Percentiles rank a stretch among this genome's conserved stretches.
Conservation (phyloP, 140 eudicot genomes). For the Stevia rebaudiana region DNA sequence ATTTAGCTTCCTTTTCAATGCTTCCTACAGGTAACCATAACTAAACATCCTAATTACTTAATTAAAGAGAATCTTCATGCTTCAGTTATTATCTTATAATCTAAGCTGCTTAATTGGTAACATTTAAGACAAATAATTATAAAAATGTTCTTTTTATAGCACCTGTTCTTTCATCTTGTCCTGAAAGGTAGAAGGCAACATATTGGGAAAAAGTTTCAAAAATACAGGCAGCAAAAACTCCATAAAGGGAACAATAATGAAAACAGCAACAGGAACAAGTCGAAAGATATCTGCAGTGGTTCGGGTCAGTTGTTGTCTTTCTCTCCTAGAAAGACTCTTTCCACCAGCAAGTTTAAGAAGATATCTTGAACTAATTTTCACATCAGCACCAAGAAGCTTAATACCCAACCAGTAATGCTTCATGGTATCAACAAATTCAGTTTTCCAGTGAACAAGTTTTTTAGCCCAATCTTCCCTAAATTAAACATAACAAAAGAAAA, state of each 20-base stretch:
- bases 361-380: conserved; percentile 69
- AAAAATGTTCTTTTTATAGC: not conserved
- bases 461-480: conserved; percentile 81
- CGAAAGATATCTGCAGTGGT: conserved; percentile 89
- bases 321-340: conserved; percentile 72
- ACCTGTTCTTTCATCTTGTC: conserved; percentile 98
- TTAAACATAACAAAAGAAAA: conserved; percentile 3
- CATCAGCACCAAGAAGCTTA: conserved; percentile 74
- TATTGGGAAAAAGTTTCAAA: conserved; percentile 75
- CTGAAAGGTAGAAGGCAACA: conserved; percentile 89
- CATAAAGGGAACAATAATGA: conserved; percentile 80
- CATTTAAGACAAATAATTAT: conserved; percentile 7
- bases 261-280: conserved; percentile 86
- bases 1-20: conserved; percentile 62
- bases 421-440: conserved; percentile 63
- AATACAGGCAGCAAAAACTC: conserved; percentile 80
- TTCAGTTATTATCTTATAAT: not conserved
- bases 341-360: conserved; percentile 79
- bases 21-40: conserved; percentile 46
- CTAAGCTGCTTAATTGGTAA: conserved; percentile 12
- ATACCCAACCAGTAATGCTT: conserved; percentile 85
- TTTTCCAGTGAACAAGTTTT: conserved; percentile 70
- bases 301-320: conserved; percentile 80
- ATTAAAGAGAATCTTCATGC: not conserved
- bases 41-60: conserved; percentile 6